These are phyloP conservation scores for Lactifluus subvellereus DNA, from an alignment of 768 basidiomycete species.

Conservation along the genomic window DNA sequence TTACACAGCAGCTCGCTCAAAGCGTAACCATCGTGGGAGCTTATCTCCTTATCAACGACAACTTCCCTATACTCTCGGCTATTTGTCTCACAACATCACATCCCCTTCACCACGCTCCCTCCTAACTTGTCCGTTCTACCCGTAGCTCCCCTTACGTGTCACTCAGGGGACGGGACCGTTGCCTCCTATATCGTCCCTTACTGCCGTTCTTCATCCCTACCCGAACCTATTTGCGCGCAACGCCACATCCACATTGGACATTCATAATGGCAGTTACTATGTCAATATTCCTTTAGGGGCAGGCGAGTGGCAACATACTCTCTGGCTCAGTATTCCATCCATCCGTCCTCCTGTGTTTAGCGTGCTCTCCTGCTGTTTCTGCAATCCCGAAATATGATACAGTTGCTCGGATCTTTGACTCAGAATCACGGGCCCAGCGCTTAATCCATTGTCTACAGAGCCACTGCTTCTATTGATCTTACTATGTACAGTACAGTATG, in stretches of 20 bases:
- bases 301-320: neutral
- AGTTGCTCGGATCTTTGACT: too few species aligned
- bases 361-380: too few species aligned
- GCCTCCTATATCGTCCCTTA: neutral
- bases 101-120: neutral
- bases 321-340: too few species aligned
- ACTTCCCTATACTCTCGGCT: neutral
- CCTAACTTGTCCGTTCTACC: neutral
- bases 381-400: too few species aligned
- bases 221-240: neutral
- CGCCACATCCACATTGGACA: neutral
- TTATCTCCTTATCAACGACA: neutral
- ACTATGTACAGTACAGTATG: too few species aligned
- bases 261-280: neutral
- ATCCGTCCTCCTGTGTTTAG: too few species aligned
- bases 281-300: neutral
- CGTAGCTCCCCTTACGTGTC: neutral
- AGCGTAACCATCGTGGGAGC: neutral
- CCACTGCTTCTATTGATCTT: too few species aligned
- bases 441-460: too few species aligned
- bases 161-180: neutral
- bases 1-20: constrained; percentile 1
- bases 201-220: neutral
- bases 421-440: too few species aligned
- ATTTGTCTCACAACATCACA: neutral